These are phyloP conservation scores for Platismatia glauca DNA, from an alignment of 495 filamentous ascomycete species.

Conservation along the genomic window DNA sequence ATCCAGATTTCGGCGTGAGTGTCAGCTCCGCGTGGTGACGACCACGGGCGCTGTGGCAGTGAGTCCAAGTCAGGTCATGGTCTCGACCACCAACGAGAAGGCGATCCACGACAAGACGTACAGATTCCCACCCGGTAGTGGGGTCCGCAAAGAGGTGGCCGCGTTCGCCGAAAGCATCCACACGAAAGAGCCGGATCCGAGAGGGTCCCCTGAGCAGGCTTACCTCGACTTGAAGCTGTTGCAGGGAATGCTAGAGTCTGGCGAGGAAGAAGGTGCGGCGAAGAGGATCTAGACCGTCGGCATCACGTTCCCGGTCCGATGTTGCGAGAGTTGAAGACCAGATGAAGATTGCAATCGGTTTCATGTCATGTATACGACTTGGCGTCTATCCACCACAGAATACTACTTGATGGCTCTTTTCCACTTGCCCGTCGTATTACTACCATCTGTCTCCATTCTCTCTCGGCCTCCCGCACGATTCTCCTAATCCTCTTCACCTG, in stretches of 20 bases:
- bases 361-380: background rate
- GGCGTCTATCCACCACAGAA: background rate
- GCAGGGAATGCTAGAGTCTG: slow-evolving; percentile 18
- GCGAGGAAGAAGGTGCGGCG: slow-evolving; percentile 13
- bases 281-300: background rate
- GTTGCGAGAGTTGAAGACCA: background rate
- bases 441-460: background rate
- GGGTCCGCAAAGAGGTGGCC: slow-evolving; percentile 9
- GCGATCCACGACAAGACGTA: background rate
- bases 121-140: slow-evolving; percentile 4
- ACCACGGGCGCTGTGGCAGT: slow-evolving; percentile 17
- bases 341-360: background rate
- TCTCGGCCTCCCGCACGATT: background rate
- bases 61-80: background rate
- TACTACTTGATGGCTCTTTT: background rate
- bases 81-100: slow-evolving; percentile 2
- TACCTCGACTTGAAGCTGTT: slow-evolving; percentile 16
- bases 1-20: slow-evolving; percentile 9
- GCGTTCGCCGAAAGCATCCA: slow-evolving; percentile 18
- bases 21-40: slow-evolving; percentile 13
- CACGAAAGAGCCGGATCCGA: background rate
- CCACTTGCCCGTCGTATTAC: background rate
- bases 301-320: background rate
- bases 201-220: slow-evolving; percentile 14
- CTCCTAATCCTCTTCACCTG: too few relatives aligned